Evolutionary conservation across 1,284 basidiomycete genomes (phyloP), one percentile per base, ranked within the genome.

Genomic region (Apiotrichum laibachii): DNA sequence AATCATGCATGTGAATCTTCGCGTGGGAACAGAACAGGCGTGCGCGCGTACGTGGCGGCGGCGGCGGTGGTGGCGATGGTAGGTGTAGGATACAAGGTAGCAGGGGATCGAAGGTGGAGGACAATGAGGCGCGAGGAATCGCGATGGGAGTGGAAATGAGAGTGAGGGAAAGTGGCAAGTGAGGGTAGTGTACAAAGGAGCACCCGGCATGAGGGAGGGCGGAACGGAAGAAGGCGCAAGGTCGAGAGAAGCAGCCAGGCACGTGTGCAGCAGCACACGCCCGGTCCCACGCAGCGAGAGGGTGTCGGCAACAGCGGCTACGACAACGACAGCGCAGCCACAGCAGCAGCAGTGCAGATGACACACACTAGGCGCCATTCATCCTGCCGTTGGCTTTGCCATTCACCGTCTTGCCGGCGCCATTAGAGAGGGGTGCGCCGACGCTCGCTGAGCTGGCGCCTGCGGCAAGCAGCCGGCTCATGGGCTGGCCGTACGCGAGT

Each of bases 401-500:
- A 31, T 56, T 60, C n/a, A 55, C 50, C 33, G 57, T 59, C 52
- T 59, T 59, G 48, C 50, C 37, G 6, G 50, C 50, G 33, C 59
- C 59, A 33, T 50, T 52, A 13, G 34, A n/a, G 21, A 7, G 15
- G 16, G 11, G 26, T 3, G 33, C 47, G 18, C 18, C 35, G 19
- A 40, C 39, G 16, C 39, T 19, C 18, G 34, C 35, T 16, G 50
- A 39, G 16, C 39, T 19, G 18, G 34, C 52, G 18, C 59, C 56
- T 26, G 57, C 61, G 19, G 56, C 55, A 42, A 65, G 57, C 2
- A 65, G 56, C 43, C 50, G 34, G 22, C 55, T 55, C 63, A 65
- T 65, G 50, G 62, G 62, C 58, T 56, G 60, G 31, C 56, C 70
- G 58, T 92, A 93, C 63, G 92, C 88, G 49, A 93, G 80, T 61